Evolutionary conservation across 352 stramenopile species (phyloP), one percentile per base, ranked within the genome.

Genomic region (Peronosclerospora sorghi): DNA sequence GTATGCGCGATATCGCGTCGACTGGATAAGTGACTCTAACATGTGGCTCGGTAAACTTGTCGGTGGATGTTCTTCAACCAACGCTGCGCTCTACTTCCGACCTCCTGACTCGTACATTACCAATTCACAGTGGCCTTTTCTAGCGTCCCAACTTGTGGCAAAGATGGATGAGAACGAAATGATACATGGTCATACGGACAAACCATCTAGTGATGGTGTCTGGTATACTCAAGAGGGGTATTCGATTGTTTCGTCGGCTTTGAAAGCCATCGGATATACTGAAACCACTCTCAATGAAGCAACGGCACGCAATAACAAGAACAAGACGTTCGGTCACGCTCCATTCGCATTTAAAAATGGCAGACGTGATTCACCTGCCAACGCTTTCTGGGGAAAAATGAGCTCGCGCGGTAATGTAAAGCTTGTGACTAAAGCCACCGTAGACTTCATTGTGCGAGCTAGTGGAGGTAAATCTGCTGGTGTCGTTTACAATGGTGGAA

Each of bases 21-120:
- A 81, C 51, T 81, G 56, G 56, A 50, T 79, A 41, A 42, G 32
- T 5, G 66, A 54, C 28, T 23, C 46, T 5, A 56, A 62, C 29
- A 56, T 59, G 40, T 79, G 53, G 44, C 59, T 82, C 2, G 83
- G 73, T 35, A 89, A 92, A 42, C 66, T 81, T 29, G 56, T 95
- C 13, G 83, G 82, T n/a, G 83, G 82, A 14, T 85, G 60, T 38
- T 84, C 69, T 23, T 80, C 69, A 9, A 68, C 91, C 39, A 94
- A 94, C 51, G 78, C 54, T 26, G 80, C 80, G 48, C 51, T 94
- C 8, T 89, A 89, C 62, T 75, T 90, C 32, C 68, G 75, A 20
- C 62, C 65, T 10, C 55, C 65, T n/a, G 65, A 80, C 32, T 41
- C 53, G 14, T 79, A 77, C 56, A 56, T 74, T 28, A 64, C 44